phyloP scores from a whole-genome alignment of 2,329 filamentous ascomycete species.

The Fusarium buxicola region DNA sequence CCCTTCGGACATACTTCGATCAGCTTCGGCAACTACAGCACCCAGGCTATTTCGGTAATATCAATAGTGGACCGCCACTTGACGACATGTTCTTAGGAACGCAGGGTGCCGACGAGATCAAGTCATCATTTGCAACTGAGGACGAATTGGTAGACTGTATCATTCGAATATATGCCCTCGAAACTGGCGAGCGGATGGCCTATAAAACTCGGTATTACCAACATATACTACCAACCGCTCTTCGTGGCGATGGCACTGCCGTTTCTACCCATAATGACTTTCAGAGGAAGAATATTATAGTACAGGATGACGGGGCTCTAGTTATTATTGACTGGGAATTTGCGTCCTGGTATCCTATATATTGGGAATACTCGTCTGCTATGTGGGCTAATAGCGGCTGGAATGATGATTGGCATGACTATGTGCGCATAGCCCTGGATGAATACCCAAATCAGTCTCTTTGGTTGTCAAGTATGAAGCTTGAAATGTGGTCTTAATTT shows the following conservation, averaged over 20 bases:
- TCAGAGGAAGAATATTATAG: slow-evolving; percentile 40
- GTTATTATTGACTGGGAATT: slow-evolving; percentile 42
- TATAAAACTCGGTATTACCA: slow-evolving; percentile 21
- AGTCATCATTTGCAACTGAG: slow-evolving; percentile 17
- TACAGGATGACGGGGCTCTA: slow-evolving; percentile 17
- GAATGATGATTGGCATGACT: slow-evolving; percentile 41
- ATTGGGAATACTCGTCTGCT: slow-evolving; percentile 40
- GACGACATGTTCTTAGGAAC: slow-evolving; percentile 34
- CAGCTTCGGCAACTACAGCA: slow-evolving; percentile 27
- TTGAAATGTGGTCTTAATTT: slow-evolving; percentile 33
- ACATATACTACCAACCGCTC: slow-evolving; percentile 14
- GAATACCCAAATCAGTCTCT: slow-evolving; percentile 35
- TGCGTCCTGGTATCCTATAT: slow-evolving; percentile 40
- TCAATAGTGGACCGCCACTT: slow-evolving; percentile 24
- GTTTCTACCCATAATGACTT: slow-evolving; percentile 41
- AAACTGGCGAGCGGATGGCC: slow-evolving; percentile 20
- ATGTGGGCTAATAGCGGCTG: slow-evolving; percentile 29
- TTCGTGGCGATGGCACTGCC: slow-evolving; percentile 5
- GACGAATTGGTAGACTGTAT: slow-evolving; percentile 22
- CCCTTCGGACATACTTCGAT: slow-evolving; percentile 19
- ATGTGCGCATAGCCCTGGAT: slow-evolving; percentile 31
- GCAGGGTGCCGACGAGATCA: slow-evolving; percentile 17
- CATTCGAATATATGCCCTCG: slow-evolving; percentile 21
- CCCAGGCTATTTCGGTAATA: slow-evolving; percentile 35
- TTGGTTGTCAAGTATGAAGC: slow-evolving; percentile 33